Evolutionary conservation across 2,329 filamentous ascomycete genomes (phyloP), one percentile per base, ranked within the genome.

Genomic region (Pseudohalonectria lignicola): DNA sequence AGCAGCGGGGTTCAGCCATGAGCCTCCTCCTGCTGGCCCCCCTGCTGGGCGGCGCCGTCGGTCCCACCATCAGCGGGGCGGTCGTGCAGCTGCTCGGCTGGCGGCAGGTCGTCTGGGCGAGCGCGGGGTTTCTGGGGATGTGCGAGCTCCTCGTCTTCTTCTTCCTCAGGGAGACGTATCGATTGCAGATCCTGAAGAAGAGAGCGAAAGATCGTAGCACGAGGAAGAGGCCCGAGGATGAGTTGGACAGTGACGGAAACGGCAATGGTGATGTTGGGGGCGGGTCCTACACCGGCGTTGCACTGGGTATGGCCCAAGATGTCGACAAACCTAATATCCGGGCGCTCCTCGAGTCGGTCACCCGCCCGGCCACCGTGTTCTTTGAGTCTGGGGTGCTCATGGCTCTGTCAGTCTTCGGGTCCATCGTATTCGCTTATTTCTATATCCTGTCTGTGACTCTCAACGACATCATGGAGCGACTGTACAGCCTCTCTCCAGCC

Each of bases 391-490:
- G 59, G 31, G 65, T 63, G 40, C 51, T 64, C 15, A 57, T 66
- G 36, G 43, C 62, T 2, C 39, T 66, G 51, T 62, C 66, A 0
- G 43, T 74, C 2, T 66, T 66, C 31, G 62, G 64, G 12, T 59
- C 66, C 5, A 52, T 74, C 12, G 54, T 60, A 1, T 76, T 72
- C 45, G 61, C 67, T 3, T 69, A 64, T 43, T 67, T 68, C 30
- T 77, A 74, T 49, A 54, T 74, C 39, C 60, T 74, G 45, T 64
- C 67, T 34, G 70, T 71, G 6, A 71, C 70, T 2, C 53, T 76
- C 41, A 63, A 71, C 6, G 54, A 63, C 20, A 67, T 76, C 11
- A 56, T 75, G 31, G 52, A 66, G 43, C 54, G 61, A 1, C 44
- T 60, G 1, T 76, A 76, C 45, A 51, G 57, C 9, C 60, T 74